These are phyloP conservation scores for Kwoniella newhampshirensis DNA, from an alignment of 768 basidiomycete species.

Conservation along the genomic window DNA sequence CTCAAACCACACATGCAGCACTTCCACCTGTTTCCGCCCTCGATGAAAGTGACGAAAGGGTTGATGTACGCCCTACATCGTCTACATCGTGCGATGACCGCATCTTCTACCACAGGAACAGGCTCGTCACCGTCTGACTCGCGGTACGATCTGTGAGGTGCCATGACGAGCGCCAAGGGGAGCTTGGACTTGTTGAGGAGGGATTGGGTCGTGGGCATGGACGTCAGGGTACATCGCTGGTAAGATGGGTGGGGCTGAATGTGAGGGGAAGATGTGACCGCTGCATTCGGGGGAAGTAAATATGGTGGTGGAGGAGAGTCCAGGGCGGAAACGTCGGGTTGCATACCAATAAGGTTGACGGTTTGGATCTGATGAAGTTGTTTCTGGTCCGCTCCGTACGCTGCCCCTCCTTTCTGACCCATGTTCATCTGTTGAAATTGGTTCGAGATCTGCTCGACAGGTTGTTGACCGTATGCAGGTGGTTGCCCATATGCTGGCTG, in stretches of 20 bases:
- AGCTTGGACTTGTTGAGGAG: slow-evolving; percentile 85
- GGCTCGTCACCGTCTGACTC: slow-evolving; percentile 64
- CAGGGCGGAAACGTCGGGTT: slow-evolving; percentile 85
- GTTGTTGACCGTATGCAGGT: slow-evolving; percentile 5
- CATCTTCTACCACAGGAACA: slow-evolving; percentile 88
- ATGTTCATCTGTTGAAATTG: slow-evolving; percentile 91
- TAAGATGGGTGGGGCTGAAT: slow-evolving; percentile 89
- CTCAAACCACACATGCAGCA: slow-evolving; percentile 99
- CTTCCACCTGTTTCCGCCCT: slow-evolving; percentile 98
- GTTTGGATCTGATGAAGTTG: slow-evolving; percentile 69
- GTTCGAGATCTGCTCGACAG: slow-evolving; percentile 62
- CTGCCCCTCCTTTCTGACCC: slow-evolving; percentile 51
- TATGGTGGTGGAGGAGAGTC: slow-evolving; percentile 82
- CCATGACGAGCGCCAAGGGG: slow-evolving; percentile 82
- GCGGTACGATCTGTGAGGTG: slow-evolving; percentile 83
- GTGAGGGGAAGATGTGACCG: slow-evolving; percentile 56
- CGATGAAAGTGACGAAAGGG: slow-evolving; percentile 95
- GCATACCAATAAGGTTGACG: slow-evolving; percentile 86
- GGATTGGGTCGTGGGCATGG: slow-evolving; percentile 86
- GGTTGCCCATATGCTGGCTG: slow-evolving; percentile 55
- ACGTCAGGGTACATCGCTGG: slow-evolving; percentile 85
- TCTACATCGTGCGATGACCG: slow-evolving; percentile 91
- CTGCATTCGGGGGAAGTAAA: slow-evolving; percentile 72
- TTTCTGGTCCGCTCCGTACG: slow-evolving; percentile 18
- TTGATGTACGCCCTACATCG: slow-evolving; percentile 97